Conservation (phyloP, 208 protist species). For the Leishmania mexicana region DNA sequence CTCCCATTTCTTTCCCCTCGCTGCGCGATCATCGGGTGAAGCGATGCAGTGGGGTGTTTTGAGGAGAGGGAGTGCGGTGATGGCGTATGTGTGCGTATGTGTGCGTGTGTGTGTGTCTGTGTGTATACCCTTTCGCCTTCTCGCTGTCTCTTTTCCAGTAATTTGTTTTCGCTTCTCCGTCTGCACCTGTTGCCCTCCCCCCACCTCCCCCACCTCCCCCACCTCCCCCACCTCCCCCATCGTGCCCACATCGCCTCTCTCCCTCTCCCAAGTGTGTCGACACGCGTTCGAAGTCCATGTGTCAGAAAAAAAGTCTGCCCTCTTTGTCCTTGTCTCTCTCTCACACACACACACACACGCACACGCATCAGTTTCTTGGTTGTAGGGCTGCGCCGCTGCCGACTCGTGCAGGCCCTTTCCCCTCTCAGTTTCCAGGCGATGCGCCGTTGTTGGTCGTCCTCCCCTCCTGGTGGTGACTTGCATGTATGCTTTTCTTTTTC, state of each 20-base stretch:
- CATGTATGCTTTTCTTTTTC: background rate
- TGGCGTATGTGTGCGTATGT: constrained; percentile 4
- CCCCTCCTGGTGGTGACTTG: background rate
- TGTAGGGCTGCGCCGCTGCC: background rate
- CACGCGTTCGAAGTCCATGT: background rate
- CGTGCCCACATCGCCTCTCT: background rate
- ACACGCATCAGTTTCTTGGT: background rate
- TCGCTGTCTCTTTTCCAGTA: background rate
- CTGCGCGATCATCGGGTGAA: too few relatives aligned
- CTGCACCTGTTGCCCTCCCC: background rate
- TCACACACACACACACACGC: background rate
- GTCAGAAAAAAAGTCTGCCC: too few relatives aligned
- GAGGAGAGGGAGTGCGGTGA: background rate
- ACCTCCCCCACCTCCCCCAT: background rate
- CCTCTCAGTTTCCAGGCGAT: background rate
- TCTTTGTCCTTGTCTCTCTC: background rate
- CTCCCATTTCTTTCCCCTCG: constrained; percentile 8
- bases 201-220: background rate
- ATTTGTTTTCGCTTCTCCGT: background rate
- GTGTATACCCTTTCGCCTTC: background rate
- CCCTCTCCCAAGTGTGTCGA: background rate
- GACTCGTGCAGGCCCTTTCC: background rate
- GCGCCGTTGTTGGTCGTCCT: background rate
- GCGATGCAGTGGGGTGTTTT: too few relatives aligned
- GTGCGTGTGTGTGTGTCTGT: background rate